Evolutionary conservation across 371 early-diverging fungal genomes (phyloP).

Genomic region (Mucor sp.): DNA sequence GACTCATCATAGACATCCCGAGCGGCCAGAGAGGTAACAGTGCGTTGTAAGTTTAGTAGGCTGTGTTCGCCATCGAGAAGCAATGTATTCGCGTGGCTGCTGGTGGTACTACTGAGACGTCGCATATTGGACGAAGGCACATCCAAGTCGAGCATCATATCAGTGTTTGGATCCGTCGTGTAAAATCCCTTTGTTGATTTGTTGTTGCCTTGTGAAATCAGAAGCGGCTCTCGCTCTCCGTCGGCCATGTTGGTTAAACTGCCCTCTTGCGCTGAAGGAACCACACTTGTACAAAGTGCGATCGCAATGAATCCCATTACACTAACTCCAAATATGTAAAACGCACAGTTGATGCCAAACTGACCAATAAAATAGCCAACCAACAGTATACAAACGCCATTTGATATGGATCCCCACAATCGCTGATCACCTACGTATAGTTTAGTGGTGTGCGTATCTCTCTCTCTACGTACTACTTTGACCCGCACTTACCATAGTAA

Average conservation of each 20-base stretch:
- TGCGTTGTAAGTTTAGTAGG: constrained; percentile 17
- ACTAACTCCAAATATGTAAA: constrained; percentile 46
- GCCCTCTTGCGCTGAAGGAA: neutral
- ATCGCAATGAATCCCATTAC: constrained; percentile 19
- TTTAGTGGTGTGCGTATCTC: no score
- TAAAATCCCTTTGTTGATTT: constrained; percentile 15
- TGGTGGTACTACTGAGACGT: constrained; percentile 31
- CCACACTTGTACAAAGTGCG: constrained; percentile 12
- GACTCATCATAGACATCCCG: constrained; percentile 40
- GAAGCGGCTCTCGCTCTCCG: constrained; percentile 7
- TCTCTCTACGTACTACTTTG: no score
- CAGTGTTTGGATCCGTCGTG: constrained; percentile 2
- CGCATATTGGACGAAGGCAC: constrained; percentile 8
- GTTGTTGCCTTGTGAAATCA: constrained; percentile 5
- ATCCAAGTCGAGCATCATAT: constrained; percentile 5
- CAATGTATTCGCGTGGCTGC: constrained; percentile 41
- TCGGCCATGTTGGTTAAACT: neutral
- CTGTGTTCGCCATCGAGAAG: constrained; percentile 21
- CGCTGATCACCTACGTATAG: constrained; percentile 49
- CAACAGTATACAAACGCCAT: constrained; percentile 34
- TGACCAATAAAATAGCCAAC: constrained; percentile 38
- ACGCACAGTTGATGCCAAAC: constrained; percentile 33
- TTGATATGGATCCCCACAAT: constrained; percentile 50
- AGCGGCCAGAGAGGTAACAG: constrained; percentile 29
- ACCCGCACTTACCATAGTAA: constrained; percentile 39